Percentiles rank a stretch among this genome's conserved stretches.
phyloP scores from a whole-genome alignment of 768 basidiomycete species.

The Naganishia randhawae region DNA sequence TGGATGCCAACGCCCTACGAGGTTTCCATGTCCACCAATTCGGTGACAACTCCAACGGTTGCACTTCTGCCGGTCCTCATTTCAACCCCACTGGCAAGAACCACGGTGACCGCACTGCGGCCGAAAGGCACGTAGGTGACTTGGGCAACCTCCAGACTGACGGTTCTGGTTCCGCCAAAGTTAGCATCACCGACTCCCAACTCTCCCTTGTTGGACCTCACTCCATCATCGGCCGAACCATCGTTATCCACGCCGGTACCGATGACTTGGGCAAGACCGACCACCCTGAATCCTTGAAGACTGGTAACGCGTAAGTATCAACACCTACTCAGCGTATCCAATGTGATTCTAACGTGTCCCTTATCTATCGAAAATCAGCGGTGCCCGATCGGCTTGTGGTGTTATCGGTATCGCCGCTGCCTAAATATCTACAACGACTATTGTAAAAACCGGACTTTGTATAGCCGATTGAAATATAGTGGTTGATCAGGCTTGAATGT shows the following conservation, averaged over 20 bases:
- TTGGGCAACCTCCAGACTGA: slow-evolving; percentile 68
- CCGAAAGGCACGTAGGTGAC: slow-evolving; percentile 62
- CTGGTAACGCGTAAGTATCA: slow-evolving; percentile 61
- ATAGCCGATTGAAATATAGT: neutral
- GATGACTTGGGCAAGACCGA: slow-evolving; percentile 75
- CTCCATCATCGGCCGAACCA: slow-evolving; percentile 69
- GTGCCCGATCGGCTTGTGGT: slow-evolving; percentile 71
- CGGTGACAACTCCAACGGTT: slow-evolving; percentile 61
- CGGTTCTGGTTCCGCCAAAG: slow-evolving; percentile 58
- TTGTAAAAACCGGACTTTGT: neutral
- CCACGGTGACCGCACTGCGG: slow-evolving; percentile 61
- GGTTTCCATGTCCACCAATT: slow-evolving; percentile 74
- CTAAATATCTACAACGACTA: slow-evolving; percentile 16
- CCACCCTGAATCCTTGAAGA: slow-evolving; percentile 67
- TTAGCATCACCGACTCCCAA: slow-evolving; percentile 60
- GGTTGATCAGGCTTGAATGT: neutral
- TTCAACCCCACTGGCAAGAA: slow-evolving; percentile 67
- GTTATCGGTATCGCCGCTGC: slow-evolving; percentile 63
- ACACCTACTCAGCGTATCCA: neutral
- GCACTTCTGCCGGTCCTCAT: slow-evolving; percentile 64
- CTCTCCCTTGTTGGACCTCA: slow-evolving; percentile 66
- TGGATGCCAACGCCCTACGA: slow-evolving; percentile 60
- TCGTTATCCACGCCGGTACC: slow-evolving; percentile 71
- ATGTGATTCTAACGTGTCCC: neutral
- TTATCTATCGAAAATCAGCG: slow-evolving; percentile 21